Percentiles rank a stretch among this genome's conserved stretches.
phyloP scores from a whole-genome alignment of 768 basidiomycete genomes.

The Lyophyllum semitale region DNA sequence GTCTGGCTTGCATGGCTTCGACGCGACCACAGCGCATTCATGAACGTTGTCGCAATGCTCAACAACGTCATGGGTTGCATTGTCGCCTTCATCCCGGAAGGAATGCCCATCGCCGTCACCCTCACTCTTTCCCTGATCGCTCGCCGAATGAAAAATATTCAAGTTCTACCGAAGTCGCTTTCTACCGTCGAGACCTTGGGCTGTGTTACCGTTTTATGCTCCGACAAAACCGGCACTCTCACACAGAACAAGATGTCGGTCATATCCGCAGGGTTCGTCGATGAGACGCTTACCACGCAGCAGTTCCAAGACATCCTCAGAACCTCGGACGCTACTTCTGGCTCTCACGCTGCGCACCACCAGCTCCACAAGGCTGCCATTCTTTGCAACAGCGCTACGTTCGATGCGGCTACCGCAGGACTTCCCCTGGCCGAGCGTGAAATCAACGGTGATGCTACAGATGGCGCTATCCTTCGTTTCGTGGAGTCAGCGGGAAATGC shows the following conservation, averaged over 20 bases:
- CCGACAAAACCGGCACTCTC: constrained; percentile 64
- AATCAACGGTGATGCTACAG: constrained; percentile 52
- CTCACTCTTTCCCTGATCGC: constrained; percentile 39
- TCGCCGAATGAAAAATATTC: constrained; percentile 15
- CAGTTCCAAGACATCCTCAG: constrained; percentile 18
- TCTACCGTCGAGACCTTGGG: constrained; percentile 71
- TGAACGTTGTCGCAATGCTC: constrained; percentile 50
- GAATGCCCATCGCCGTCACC: constrained; percentile 55
- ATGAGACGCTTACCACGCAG: constrained; percentile 30
- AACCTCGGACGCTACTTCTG: constrained; percentile 3
- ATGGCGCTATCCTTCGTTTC: constrained; percentile 55
- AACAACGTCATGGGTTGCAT: constrained; percentile 53
- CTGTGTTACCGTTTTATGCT: constrained; percentile 53
- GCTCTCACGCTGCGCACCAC: constrained; percentile 7
- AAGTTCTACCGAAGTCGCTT: constrained; percentile 42
- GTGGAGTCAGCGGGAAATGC: constrained; percentile 29
- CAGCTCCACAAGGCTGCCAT: constrained; percentile 37
- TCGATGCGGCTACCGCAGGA: constrained; percentile 32
- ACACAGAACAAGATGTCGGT: constrained; percentile 64
- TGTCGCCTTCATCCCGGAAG: constrained; percentile 48
- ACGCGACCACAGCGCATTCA: constrained; percentile 41
- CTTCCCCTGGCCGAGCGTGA: constrained; percentile 31
- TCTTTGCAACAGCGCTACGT: constrained; percentile 62
- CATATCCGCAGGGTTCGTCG: constrained; percentile 42
- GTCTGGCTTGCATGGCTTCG: constrained; percentile 45